A percentile compares a stretch with the other conserved stretches of the same genome.
Evolutionary conservation across 257 asterid genomes (phyloP).

Genomic region (Coffea canephora): DNA sequence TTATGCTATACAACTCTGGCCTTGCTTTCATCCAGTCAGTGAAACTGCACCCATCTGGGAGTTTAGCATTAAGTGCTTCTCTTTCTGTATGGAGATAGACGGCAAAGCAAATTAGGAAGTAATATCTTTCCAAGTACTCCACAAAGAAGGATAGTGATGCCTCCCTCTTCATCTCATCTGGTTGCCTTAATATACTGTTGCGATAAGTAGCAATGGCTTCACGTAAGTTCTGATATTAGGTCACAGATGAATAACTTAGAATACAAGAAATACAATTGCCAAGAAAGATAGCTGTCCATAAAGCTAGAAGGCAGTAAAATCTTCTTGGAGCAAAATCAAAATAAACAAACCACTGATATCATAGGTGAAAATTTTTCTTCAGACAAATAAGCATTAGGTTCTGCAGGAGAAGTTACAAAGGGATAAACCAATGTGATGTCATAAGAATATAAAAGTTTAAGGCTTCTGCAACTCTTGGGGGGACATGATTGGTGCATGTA

Average conservation of each 20-base stretch:
- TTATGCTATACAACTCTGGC: slow-evolving; percentile 91
- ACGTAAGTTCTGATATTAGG: slow-evolving; percentile 73
- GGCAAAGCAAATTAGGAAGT: slow-evolving; percentile 93
- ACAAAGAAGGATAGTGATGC: slow-evolving; percentile 96
- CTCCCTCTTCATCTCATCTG: slow-evolving; percentile 97
- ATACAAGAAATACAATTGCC: not conserved
- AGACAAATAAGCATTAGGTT: not conserved
- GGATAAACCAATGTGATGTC: not conserved
- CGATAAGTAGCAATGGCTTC: slow-evolving; percentile 94
- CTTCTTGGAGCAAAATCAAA: slow-evolving; percentile 1
- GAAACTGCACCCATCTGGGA: slow-evolving; percentile 69
- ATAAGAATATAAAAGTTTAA: not conserved
- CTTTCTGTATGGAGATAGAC: slow-evolving; percentile 90
- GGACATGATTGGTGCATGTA: not conserved
- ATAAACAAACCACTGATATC: not conserved
- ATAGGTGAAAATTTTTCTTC: not conserved
- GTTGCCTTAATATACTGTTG: slow-evolving; percentile 82
- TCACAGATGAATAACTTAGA: slow-evolving; percentile 28
- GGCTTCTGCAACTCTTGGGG: not conserved
- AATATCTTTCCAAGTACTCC: slow-evolving; percentile 98
- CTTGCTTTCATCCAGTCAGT: slow-evolving; percentile 97
- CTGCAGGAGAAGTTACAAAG: not conserved
- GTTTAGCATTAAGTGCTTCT: slow-evolving; percentile 56
- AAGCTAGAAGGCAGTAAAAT: not conserved
- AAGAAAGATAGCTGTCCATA: not conserved